Base-by-base conservation (phyloP, 2,329 filamentous ascomycete species). In the Trichoderma lentiforme region DNA sequence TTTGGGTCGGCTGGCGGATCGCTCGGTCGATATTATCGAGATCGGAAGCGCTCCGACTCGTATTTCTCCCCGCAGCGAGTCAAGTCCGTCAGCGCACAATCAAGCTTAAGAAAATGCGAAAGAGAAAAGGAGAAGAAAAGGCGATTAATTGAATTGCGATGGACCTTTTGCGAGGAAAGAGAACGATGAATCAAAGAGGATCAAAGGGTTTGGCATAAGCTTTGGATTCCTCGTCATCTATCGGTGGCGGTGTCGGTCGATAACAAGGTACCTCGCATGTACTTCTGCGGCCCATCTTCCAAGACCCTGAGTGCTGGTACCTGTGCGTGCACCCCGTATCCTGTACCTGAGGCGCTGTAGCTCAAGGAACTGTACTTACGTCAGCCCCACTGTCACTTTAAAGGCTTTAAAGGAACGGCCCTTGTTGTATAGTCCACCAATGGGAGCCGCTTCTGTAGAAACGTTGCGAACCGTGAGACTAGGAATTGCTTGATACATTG, bases 1-100 rank as follows among this genome's bases (percentile, higher is more conserved):
- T 18, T 60, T 21, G 14, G 32, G 21, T 58, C 26, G 30, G 36
- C 34, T 60, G 32, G 70, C 70, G 61, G 70, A 71, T 71, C 47
- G 56, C 70, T 61, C 70, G 70, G 53, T 66, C 70, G 32, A 71
- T 30, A 34, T 62, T 39, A 47, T 70, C 57, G 30, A 62, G 28
- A 36, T 34, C 36, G 56, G 28, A 43, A n/a, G 11, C 15, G 60
- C 60, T 62, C 60, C 60, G 51, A 57, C 51, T 67, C 47, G 58
- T 39, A 24, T 24, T 36, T 24, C 21, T 32, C 32, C 18, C 32
- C 6, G 34, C 7, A 2, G 47, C 47, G 47, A 53, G 21, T 2
- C 57, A 21, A 62, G 32, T 34, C 32, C 3, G 21, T n/a, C 36
- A 3, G n/a, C 60, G 24, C 15, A 3, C n/a, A 39, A 30, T 30